Base-by-base conservation (phyloP, 495 filamentous ascomycete genomes). In the Talaromyces ruber region DNA sequence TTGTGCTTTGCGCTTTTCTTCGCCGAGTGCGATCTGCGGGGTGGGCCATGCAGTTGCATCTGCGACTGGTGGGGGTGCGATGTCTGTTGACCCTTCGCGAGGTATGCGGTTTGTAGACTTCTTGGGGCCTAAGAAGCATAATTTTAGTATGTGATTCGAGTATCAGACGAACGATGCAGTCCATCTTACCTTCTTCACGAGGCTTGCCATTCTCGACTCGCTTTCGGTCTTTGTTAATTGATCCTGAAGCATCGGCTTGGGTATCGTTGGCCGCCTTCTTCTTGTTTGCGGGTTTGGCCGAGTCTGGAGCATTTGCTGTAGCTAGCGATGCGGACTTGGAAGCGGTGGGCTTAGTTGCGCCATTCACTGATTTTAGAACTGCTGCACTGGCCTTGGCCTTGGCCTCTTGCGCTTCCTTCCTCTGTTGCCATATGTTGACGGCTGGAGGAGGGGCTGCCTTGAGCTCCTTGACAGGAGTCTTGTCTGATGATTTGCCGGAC, bases 41-140 rank as follows among this genome's bases (percentile, higher is more conserved):
- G 94, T 96, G 21, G 94, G 94, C 94, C 94, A 98, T 29, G 85
- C 86, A 29, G 82, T 78, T 43, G 88, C 79, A 73, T 96, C 91
- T 58, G 83, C 88, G 37, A 88, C 88, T 4, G 81, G 78, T 54
- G 81, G 78, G 47, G 85, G 78, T 16, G 69, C 62, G 25, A 73
- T 63, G 3, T 63, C 68, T n/a, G n/a, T n/a, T n/a, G 59, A 45
- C 63, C 79, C 79, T 50, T 84, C 84, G 7, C 80, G 78, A 54
- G 69, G 72, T n/a, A 74, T 78, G 39, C 81, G 74, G 56, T 53
- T 56, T 24, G 54, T 60, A 24, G 28, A 50, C 39, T 65, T 64
- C 62, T 64, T 67, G 26, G 56, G 53, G 34, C 58, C 61, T 63
- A 43, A 22, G 50, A 58, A 56, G 64, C 4, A 60, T 18, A 21